Evolutionary conservation across 2,329 filamentous ascomycete species (phyloP).

Genomic region (Colletotrichum aenigma): DNA sequence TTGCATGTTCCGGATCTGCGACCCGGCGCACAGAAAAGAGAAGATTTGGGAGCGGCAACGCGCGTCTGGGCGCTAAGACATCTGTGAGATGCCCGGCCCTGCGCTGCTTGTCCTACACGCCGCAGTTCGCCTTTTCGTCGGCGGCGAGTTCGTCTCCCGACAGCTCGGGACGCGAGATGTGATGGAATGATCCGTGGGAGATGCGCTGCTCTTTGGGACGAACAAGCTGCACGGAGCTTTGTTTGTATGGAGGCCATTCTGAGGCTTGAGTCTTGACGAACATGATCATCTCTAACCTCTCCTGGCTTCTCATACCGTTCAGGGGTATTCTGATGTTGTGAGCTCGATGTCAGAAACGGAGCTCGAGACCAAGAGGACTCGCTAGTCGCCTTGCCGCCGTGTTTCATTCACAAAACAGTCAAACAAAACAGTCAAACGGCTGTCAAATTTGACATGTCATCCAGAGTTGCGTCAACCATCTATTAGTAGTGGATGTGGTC

Average conservation of each 20-base stretch:
- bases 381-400: not conserved
- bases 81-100: rapidly evolving
- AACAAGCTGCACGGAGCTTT: not conserved
- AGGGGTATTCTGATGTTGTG: not conserved
- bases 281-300: not conserved
- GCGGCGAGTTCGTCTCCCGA: not conserved
- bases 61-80: not conserved
- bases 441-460: not conserved
- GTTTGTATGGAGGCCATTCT: not conserved
- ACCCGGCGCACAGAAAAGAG: not conserved
- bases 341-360: rapidly evolving
- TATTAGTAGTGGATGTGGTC: no score
- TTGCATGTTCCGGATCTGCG: not conserved
- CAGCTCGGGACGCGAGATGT: not conserved
- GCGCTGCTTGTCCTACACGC: not conserved
- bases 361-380: not conserved
- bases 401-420: not conserved
- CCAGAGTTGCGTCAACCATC: no score
- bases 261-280: not conserved
- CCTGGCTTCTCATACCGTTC: not conserved
- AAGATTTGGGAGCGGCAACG: not conserved
- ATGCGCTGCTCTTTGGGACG: not conserved
- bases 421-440: rapidly evolving
- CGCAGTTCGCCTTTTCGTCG: not conserved
- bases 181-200: not conserved